A percentile compares a stretch with the other conserved stretches of the same genome.
phyloP scores from a whole-genome alignment of 495 filamentous ascomycete species.

The Cercophora sp. region DNA sequence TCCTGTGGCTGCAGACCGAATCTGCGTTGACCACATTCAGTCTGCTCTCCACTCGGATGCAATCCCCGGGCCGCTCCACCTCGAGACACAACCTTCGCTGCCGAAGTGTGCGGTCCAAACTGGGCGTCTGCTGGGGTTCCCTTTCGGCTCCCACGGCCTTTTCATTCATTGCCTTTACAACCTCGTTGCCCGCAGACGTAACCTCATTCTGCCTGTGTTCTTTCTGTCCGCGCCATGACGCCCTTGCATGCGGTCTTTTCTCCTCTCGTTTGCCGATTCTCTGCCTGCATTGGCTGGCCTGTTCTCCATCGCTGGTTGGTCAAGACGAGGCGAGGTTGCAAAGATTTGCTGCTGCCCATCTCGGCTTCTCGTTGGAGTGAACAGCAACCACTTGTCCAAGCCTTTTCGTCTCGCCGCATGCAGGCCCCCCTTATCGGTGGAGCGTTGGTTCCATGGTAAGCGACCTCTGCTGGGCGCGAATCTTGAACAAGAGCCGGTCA shows the following conservation, averaged over 20 bases:
- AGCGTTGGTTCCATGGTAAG: constrained; percentile 9
- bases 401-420: too few relatives aligned
- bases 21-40: constrained; percentile 15
- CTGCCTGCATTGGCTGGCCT: constrained; percentile 26
- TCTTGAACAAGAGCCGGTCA: neutral
- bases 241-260: constrained; percentile 20
- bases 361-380: neutral
- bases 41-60: constrained; percentile 21
- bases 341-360: neutral
- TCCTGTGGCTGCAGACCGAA: constrained; percentile 13
- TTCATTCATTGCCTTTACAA: neutral
- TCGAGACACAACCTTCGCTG: constrained; percentile 4
- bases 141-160: neutral
- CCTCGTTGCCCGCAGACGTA: neutral
- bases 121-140: neutral
- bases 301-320: constrained; percentile 19
- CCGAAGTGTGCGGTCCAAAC: constrained; percentile 13
- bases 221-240: constrained; percentile 10
- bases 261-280: constrained; percentile 13
- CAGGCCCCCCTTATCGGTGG: constrained; percentile 7
- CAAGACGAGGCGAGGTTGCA: neutral
- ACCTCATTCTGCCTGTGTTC: neutral
- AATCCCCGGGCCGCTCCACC: constrained; percentile 22
- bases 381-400: too few relatives aligned
- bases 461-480: neutral